Evolutionary conservation across 164 flowering plant species (phyloP).

Genomic region (Sextonia rubra): DNA sequence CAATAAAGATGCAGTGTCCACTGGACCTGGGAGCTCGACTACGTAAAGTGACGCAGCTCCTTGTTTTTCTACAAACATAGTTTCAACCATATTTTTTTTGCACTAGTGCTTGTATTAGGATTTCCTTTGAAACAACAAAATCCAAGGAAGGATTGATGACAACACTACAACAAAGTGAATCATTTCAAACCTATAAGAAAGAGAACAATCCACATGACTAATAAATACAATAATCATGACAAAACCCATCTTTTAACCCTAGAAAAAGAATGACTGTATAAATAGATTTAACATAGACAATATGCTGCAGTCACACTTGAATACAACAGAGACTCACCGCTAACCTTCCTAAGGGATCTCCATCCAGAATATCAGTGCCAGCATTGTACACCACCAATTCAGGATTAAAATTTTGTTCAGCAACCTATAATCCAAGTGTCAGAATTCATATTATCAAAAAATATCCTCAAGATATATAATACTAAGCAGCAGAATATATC

Average conservation of each 20-base stretch:
- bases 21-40: no score
- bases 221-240: not conserved
- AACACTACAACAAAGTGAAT: not conserved
- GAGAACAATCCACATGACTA: not conserved
- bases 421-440: constrained; percentile 40
- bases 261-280: not conserved
- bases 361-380: constrained; percentile 90
- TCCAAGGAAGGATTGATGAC: no score
- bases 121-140: no score
- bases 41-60: no score
- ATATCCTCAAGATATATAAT: not conserved
- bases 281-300: not conserved
- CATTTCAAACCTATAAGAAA: not conserved
- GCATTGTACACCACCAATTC: constrained; percentile 89
- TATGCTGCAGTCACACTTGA: not conserved
- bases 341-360: constrained; percentile 82
- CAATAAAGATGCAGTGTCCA: no score
- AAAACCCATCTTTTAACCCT: not conserved
- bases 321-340: constrained; percentile 42
- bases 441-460: not conserved
- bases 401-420: constrained; percentile 54
- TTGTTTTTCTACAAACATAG: no score
- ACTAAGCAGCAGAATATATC: not conserved
- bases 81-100: no score
- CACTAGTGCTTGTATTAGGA: no score